Evolutionary conservation across 805 yeast genomes (phyloP).

Genomic region (Sugiyamaella americana): DNA sequence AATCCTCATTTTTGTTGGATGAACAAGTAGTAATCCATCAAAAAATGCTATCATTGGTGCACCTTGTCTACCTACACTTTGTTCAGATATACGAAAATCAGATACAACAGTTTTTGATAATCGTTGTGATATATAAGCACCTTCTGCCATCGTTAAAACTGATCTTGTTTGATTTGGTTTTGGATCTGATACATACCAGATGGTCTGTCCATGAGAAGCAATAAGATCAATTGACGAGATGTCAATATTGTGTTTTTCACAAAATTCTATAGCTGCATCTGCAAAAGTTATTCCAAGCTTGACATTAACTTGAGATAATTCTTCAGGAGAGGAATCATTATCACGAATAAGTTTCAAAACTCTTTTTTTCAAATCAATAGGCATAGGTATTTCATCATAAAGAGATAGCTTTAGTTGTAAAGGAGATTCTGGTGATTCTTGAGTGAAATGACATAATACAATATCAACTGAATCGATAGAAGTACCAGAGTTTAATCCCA

Average conservation of each 20-base stretch:
- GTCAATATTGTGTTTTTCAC: slow-evolving; percentile 8
- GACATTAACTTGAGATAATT: slow-evolving; percentile 17
- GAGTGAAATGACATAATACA: slow-evolving; percentile 16
- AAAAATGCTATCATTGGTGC: slow-evolving; percentile 29
- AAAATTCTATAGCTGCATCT: slow-evolving; percentile 15
- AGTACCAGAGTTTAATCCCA: slow-evolving; percentile 21
- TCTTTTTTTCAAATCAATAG: slow-evolving; percentile 12
- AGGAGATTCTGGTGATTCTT: slow-evolving; percentile 8
- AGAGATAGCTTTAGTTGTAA: slow-evolving; percentile 11
- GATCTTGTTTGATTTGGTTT: slow-evolving; percentile 18
- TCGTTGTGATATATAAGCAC: slow-evolving; percentile 20
- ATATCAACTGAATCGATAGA: slow-evolving; percentile 17
- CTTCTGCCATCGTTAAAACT: slow-evolving; percentile 25
- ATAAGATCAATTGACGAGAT: slow-evolving; percentile 21
- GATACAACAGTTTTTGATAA: slow-evolving; percentile 23
- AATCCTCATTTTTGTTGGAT: slow-evolving; percentile 22
- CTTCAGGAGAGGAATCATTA: slow-evolving; percentile 15
- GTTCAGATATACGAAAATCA: slow-evolving; percentile 26
- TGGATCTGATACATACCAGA: slow-evolving; percentile 25
- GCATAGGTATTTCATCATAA: slow-evolving; percentile 15
- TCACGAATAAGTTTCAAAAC: slow-evolving; percentile 14
- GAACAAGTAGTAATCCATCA: slow-evolving; percentile 24
- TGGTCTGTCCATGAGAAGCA: slow-evolving; percentile 29
- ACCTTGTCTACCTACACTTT: slow-evolving; percentile 29
- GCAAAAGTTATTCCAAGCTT: slow-evolving; percentile 16